phyloP scores from a whole-genome alignment of 2,329 filamentous ascomycete species.

The Orbilia brochopaga region DNA sequence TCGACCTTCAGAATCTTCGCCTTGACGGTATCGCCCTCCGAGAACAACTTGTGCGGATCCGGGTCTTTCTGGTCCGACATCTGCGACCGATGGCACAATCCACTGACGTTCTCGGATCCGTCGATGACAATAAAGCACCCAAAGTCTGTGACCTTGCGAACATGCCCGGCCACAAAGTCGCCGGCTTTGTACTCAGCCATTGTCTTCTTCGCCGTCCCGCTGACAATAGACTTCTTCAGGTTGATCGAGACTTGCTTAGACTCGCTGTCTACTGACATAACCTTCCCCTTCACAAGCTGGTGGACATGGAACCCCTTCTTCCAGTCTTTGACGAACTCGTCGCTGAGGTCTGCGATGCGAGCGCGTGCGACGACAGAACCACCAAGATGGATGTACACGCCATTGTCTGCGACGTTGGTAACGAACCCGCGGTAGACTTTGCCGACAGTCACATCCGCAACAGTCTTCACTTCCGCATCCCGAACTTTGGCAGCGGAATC shows the following conservation, averaged over 20 bases:
- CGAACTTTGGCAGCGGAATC: constrained; percentile 81
- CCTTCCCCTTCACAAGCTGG: constrained; percentile 86
- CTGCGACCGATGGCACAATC: constrained; percentile 88
- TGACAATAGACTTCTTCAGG: constrained; percentile 82
- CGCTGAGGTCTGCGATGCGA: constrained; percentile 85
- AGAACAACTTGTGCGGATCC: constrained; percentile 87
- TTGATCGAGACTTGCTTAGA: constrained; percentile 80
- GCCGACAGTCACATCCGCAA: constrained; percentile 74
- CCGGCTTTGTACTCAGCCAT: constrained; percentile 73
- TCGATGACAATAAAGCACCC: constrained; percentile 93
- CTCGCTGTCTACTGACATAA: constrained; percentile 73
- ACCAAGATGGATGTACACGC: constrained; percentile 83
- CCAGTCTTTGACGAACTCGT: constrained; percentile 93
- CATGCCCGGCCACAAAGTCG: constrained; percentile 83
- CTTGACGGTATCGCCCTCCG: constrained; percentile 90
- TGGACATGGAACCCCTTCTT: constrained; percentile 85
- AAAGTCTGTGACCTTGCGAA: constrained; percentile 92
- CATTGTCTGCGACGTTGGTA: constrained; percentile 86
- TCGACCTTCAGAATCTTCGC: constrained; percentile 84
- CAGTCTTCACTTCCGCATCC: constrained; percentile 76
- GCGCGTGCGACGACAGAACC: constrained; percentile 81
- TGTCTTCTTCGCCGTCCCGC: constrained; percentile 70
- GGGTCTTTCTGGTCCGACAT: constrained; percentile 83
- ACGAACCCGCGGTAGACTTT: constrained; percentile 89
- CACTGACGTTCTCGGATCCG: constrained; percentile 84